Conservation (phyloP, 192 early-diverging fungal species). For the Gamsiella multidivaricata region DNA sequence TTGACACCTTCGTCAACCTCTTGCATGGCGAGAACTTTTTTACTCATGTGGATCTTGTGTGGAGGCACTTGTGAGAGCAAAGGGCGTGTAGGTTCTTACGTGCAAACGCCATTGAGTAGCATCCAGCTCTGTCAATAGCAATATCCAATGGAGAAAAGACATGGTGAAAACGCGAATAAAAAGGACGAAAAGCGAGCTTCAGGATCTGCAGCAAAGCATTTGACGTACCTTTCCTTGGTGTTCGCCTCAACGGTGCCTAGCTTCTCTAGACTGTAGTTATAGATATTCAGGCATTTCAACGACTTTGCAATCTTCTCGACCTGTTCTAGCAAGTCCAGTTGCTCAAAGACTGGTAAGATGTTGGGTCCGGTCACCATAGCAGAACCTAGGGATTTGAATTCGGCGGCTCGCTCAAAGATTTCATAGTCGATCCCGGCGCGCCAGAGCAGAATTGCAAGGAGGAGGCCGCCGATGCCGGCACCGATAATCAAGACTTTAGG, state of each 20-base stretch:
- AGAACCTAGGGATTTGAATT: slow-evolving; percentile 22
- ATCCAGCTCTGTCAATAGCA: slow-evolving; percentile 31
- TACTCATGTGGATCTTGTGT: slow-evolving; percentile 28
- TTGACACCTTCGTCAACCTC: slow-evolving; percentile 17
- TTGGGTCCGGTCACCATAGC: slow-evolving; percentile 38
- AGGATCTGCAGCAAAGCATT: background rate
- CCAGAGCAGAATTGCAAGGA: slow-evolving; percentile 21
- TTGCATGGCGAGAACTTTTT: slow-evolving; percentile 23
- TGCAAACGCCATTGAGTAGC: slow-evolving; percentile 25
- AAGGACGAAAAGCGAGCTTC: background rate
- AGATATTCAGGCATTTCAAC: slow-evolving; percentile 25
- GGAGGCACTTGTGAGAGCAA: slow-evolving; percentile 28
- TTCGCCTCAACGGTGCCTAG: slow-evolving; percentile 26
- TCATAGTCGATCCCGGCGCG: slow-evolving; percentile 35
- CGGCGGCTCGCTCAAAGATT: slow-evolving; percentile 27
- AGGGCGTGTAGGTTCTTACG: slow-evolving; percentile 19
- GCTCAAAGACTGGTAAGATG: slow-evolving; percentile 33
- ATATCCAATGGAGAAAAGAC: background rate
- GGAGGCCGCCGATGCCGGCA: slow-evolving; percentile 30
- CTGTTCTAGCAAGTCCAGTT: slow-evolving; percentile 19
- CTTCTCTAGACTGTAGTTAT: slow-evolving; percentile 4
- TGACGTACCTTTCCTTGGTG: slow-evolving; percentile 24
- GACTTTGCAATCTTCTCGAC: slow-evolving; percentile 35
- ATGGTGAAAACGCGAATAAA: background rate
- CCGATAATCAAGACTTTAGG: slow-evolving; percentile 37